Base-by-base conservation (phyloP, 306 rosid species). In the Cucumis hystrix region DNA sequence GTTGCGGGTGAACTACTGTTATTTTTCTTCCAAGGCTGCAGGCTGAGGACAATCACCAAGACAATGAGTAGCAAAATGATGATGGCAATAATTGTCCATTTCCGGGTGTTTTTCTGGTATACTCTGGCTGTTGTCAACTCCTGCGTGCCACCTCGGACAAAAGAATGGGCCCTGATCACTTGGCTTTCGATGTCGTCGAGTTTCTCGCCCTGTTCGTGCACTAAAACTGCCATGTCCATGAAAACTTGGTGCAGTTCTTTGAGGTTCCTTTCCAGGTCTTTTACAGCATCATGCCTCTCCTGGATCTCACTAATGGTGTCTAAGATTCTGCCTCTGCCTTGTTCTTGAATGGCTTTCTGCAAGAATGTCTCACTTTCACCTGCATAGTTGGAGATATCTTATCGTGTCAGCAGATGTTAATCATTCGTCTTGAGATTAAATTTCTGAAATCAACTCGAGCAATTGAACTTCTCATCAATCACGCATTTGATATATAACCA, bases 141-240 rank as follows among this genome's bases (percentile, higher is more conserved):
- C 79, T 84, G 88, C 0, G 90, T 84, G 6, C 97, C 98, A 0
- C 85, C 74, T 57, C 80, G 80, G 0, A 94, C 93, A 56, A 58
- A 90, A 7, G 98, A 94, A 76, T 83, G 83, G 11, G 98, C 97
- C 20, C 97, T 80, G 35, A 69, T 78, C 83, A 94, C 78, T 40
- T 94, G 92, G 87, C 85, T 86, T 82, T 91, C 98, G 2, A 94
- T 94, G 82, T 94, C 92, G 43, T 94, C 96, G 14, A 94, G 51
- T 8, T 94, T 91, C 80, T 91, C 92, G 5, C 97, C 97, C 52
- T 94, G 97, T 1, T 87, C 79, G 58, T 91, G 86, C 28, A 94
- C 96, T 85, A 94, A 54, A 20, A 94, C 97, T 3, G 98, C 86
- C 97, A 94, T 94, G 89, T 94, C 98, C 86, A 94, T 12, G 83